Percentiles rank a stretch among this genome's conserved stretches.
Evolutionary conservation across 345 rosid species (phyloP).

Genomic region (Hibiscus syriacus): DNA sequence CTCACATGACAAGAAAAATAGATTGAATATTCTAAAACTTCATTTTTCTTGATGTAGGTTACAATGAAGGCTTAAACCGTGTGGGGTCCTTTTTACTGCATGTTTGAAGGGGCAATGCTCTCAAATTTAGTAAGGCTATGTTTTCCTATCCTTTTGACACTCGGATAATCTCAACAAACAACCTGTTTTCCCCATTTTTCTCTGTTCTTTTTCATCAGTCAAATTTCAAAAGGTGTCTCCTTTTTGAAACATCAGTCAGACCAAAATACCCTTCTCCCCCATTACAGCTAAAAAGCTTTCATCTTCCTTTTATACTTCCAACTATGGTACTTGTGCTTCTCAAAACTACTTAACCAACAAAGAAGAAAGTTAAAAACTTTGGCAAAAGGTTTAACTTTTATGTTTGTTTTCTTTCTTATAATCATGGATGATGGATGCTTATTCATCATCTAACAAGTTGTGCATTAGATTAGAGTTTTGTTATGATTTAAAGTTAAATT

Average conservation of each 20-base stretch:
- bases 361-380: background rate
- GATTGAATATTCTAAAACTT: background rate
- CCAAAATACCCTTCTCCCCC: conserved; percentile 1
- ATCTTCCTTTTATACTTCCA: background rate
- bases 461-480: background rate
- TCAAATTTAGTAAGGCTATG: background rate
- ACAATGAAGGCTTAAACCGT: background rate
- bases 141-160: background rate
- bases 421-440: background rate
- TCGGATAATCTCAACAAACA: background rate
- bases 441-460: background rate
- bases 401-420: background rate
- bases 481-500: background rate
- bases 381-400: background rate
- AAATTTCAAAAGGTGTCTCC: background rate
- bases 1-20: background rate
- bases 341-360: background rate
- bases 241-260: background rate
- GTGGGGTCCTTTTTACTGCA: conserved; percentile 22
- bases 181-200: no score
- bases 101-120: background rate
- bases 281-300: background rate
- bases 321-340: background rate
- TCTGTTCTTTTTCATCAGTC: background rate
- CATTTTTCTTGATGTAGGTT: background rate